These are phyloP conservation scores for Eucalyptus polybractea DNA, from an alignment of 345 rosid species.

Conservation along the genomic window DNA sequence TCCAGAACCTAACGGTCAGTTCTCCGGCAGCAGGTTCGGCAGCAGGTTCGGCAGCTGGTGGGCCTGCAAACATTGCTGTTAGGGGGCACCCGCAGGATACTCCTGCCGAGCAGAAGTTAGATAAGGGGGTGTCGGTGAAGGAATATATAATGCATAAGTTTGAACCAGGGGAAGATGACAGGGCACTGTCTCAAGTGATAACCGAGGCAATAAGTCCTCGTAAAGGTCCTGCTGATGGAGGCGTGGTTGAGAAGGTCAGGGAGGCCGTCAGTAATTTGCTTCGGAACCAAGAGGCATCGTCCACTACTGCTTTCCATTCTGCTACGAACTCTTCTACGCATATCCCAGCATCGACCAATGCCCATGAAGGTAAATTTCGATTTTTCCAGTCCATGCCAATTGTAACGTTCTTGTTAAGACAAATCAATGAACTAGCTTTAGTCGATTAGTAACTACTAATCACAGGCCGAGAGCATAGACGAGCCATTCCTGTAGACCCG, in stretches of 20 bases:
- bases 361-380: slow-evolving; percentile 23
- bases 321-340: slow-evolving; percentile 9
- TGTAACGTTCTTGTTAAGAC: background rate
- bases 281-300: slow-evolving; percentile 6
- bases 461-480: background rate
- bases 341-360: slow-evolving; percentile 20
- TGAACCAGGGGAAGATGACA: slow-evolving; percentile 75
- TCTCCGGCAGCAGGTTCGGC: background rate
- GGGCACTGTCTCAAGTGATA: slow-evolving; percentile 51
- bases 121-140: slow-evolving; percentile 73
- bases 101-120: slow-evolving; percentile 19
- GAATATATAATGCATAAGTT: slow-evolving; percentile 50
- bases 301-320: background rate
- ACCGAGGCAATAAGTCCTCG: slow-evolving; percentile 51
- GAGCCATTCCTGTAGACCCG: background rate
- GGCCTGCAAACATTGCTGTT: background rate
- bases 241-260: slow-evolving; percentile 30
- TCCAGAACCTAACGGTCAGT: slow-evolving; percentile 28
- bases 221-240: slow-evolving; percentile 15
- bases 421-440: background rate
- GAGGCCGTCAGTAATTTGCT: slow-evolving; percentile 38
- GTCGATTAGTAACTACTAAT: background rate
- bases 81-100: background rate
- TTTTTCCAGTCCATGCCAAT: background rate
- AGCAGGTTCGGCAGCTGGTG: background rate